These are phyloP conservation scores for Hondaea fermentalgiana DNA, from an alignment of 108 stramenopile genomes.

Conservation along the genomic window DNA sequence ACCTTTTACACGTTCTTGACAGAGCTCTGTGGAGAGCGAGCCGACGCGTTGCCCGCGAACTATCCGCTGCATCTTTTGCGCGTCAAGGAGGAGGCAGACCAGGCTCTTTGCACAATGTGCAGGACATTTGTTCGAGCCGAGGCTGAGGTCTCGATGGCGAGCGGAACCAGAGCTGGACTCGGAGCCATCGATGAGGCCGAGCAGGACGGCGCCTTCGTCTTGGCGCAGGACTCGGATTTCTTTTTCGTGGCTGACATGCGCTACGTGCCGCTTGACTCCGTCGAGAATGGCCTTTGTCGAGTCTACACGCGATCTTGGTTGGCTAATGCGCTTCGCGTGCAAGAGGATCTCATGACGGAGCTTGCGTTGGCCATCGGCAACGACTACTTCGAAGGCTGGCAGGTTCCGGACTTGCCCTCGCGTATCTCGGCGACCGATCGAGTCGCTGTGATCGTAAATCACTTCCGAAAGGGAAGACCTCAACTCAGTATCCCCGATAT, in stretches of 20 bases:
- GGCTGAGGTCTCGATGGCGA: too few relatives aligned
- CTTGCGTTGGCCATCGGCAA: background rate
- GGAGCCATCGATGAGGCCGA: background rate
- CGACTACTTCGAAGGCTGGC: background rate
- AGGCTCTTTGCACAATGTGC: too few relatives aligned
- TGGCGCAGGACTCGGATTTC: background rate
- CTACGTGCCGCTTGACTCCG: background rate
- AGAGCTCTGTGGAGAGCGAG: background rate
- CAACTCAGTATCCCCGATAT: too few relatives aligned
- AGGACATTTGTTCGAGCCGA: too few relatives aligned
- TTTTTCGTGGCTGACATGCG: background rate
- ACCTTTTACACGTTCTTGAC: background rate
- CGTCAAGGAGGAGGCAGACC: too few relatives aligned
- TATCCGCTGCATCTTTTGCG: too few relatives aligned
- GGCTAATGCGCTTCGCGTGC: background rate
- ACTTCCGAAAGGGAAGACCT: background rate
- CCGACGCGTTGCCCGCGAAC: background rate
- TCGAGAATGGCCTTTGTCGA: background rate
- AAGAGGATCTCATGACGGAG: background rate
- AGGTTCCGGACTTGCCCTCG: background rate
- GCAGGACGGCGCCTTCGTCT: background rate
- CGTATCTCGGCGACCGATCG: background rate
- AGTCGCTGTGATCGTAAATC: background rate
- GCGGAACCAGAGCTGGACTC: too few relatives aligned
- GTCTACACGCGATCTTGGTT: background rate